Percentiles rank a stretch among this genome's conserved stretches.
Evolutionary conservation across 2,329 filamentous ascomycete species (phyloP).

Genomic region (Fusarium ramigenum): DNA sequence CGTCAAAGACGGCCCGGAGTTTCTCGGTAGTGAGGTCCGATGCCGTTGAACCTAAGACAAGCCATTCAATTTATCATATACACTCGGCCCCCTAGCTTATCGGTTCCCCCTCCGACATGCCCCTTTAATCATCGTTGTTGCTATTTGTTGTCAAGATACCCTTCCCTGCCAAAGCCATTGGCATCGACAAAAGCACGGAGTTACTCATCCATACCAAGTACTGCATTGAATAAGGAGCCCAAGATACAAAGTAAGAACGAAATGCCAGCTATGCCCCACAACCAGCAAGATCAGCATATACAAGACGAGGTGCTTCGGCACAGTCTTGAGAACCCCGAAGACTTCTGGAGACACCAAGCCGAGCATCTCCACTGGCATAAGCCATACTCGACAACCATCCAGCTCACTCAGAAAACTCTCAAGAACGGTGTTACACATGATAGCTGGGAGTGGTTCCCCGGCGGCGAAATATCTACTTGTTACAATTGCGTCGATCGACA

Average conservation of each 20-base stretch:
- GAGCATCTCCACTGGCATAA: slow-evolving; percentile 83
- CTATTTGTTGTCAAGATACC: neutral
- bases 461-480: slow-evolving; percentile 87
- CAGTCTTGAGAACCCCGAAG: slow-evolving; percentile 74
- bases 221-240: neutral
- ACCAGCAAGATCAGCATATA: slow-evolving; percentile 38
- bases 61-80: slow-evolving; percentile 11
- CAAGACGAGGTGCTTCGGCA: slow-evolving; percentile 62
- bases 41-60: slow-evolving; percentile 24
- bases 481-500: slow-evolving; percentile 94
- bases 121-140: neutral
- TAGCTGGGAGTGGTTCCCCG: slow-evolving; percentile 91
- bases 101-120: slow-evolving; percentile 3
- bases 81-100: slow-evolving; percentile 8
- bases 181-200: neutral
- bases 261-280: slow-evolving; percentile 23
- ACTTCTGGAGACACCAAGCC: slow-evolving; percentile 81
- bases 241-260: neutral
- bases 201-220: neutral
- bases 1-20: neutral
- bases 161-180: neutral
- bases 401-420: slow-evolving; percentile 69
- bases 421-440: slow-evolving; percentile 70
- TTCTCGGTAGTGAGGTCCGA: slow-evolving; percentile 19
- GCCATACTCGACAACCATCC: slow-evolving; percentile 71